Base-by-base conservation (phyloP, 2,329 filamentous ascomycete genomes). In the Fusarium sp. region DNA sequence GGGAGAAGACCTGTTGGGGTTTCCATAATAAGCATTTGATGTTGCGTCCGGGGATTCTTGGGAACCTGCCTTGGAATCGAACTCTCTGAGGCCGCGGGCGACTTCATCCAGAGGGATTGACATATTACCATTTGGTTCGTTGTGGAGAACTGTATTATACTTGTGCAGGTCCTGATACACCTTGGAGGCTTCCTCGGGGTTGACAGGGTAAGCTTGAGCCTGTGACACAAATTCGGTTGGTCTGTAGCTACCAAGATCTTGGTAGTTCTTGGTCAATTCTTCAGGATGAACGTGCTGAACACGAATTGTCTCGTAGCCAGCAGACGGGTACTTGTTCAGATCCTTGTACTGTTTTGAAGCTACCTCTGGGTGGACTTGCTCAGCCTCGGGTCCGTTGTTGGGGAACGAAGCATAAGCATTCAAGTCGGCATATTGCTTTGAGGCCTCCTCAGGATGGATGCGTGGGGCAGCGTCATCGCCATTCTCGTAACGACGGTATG, bases 231-330 rank as follows among this genome's bases (percentile, higher is more conserved):
- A 79, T 6, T 65, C 63, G 21, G 69, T 67, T 3, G 74, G 72
- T n/a, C 72, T 71, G 66, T 86, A 85, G 58, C 80, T 76, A 55
- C 77, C 75, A 51, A 85, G 76, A 56, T 86, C 83, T 11, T 77
- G 74, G 45, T 84, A 82, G 8, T 75, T 67, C 58, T 82, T 82
- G 27, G 78, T 78, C 46, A 76, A 65, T 62, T 81, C 79, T 63
- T 82, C 81, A 12, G 80, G 76, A n/a, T 80, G 78, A n/a, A 77
- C 59, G 21, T 78, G 75, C 21, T 72, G 62, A 4, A 64, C 72
- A 45, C 69, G 61, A 5, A 60, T 40, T 5, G 69, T 66, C 59
- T 78, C 75, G 32, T 72, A 78, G 10, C 77, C 77, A n/a, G 70
- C 69, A 13, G 65, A 55, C 5, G 77, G 74, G 46, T 81, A 81